phyloP scores from a whole-genome alignment of 352 stramenopile species.

The Thraustochytrium striatum region DNA sequence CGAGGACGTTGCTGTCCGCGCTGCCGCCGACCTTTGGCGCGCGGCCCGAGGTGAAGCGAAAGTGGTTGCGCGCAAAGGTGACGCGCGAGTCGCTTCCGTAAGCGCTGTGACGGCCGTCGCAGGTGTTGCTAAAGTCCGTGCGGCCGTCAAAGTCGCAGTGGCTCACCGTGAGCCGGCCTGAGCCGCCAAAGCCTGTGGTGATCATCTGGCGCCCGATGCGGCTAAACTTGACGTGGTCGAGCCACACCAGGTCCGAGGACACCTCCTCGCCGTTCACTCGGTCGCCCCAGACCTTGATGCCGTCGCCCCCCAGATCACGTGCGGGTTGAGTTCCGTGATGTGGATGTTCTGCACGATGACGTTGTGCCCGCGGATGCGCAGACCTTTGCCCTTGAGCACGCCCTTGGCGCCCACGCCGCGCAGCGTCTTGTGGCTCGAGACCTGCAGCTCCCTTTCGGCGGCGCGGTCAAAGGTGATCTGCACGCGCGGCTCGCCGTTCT shows the following conservation, averaged over 20 bases:
- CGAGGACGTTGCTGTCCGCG: slow-evolving; percentile 51
- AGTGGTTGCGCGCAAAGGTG: slow-evolving; percentile 59
- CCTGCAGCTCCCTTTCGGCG: too few species aligned
- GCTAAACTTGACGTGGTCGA: slow-evolving; percentile 61
- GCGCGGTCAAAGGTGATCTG: too few species aligned
- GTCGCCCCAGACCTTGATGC: slow-evolving; percentile 52
- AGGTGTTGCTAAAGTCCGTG: slow-evolving; percentile 58
- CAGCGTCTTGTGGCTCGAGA: too few species aligned
- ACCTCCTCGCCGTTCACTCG: slow-evolving; percentile 47
- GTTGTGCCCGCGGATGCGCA: too few species aligned
- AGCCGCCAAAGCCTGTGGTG: slow-evolving; percentile 54
- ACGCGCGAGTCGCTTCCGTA: slow-evolving; percentile 54
- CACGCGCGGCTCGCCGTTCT: too few species aligned
- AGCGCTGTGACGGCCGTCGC: slow-evolving; percentile 61
- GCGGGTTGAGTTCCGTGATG: slow-evolving; percentile 62
- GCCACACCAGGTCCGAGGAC: slow-evolving; percentile 56
- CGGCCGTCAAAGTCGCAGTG: slow-evolving; percentile 63
- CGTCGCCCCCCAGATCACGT: slow-evolving; percentile 59
- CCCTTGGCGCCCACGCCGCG: too few species aligned
- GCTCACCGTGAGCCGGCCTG: slow-evolving; percentile 58
- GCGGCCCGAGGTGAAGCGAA: slow-evolving; percentile 59
- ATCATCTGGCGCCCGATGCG: slow-evolving; percentile 59
- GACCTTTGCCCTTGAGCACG: too few species aligned
- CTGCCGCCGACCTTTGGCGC: slow-evolving; percentile 57
- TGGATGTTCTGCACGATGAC: slow-evolving; percentile 64